These are phyloP conservation scores for Ulvella scutata DNA, from an alignment of 139 green algal genomes.

Conservation along the genomic window DNA sequence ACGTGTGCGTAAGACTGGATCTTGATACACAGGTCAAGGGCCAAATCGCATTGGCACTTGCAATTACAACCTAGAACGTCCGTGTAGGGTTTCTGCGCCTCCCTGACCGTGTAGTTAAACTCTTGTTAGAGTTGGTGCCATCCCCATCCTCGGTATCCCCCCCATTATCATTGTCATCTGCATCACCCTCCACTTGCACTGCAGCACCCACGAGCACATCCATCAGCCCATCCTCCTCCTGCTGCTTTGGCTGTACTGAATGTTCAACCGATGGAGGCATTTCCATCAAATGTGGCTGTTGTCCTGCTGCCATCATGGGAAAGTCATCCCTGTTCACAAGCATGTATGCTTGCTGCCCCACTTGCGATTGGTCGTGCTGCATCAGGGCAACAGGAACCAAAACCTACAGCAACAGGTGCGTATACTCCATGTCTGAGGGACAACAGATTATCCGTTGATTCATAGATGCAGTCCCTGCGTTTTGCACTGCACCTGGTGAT, in stretches of 20 bases:
- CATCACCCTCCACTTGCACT: not conserved
- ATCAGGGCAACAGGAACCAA: not conserved
- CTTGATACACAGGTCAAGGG: too few relatives aligned
- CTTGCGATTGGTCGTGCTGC: not conserved
- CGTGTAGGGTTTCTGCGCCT: not conserved
- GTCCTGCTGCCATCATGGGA: slow-evolving; percentile 1
- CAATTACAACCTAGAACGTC: not conserved
- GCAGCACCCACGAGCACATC: not conserved
- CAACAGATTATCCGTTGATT: too few relatives aligned
- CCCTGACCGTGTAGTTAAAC: not conserved
- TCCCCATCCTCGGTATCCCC: not conserved
- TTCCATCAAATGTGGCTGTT: not conserved
- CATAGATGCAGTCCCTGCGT: too few relatives aligned
- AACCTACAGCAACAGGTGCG: not conserved
- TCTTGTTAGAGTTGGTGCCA: not conserved
- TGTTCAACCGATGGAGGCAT: not conserved
- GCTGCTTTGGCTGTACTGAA: not conserved
- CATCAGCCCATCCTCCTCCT: not conserved
- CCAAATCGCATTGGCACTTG: too few relatives aligned
- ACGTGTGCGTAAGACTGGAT: too few relatives aligned
- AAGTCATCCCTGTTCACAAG: not conserved
- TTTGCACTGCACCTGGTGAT: too few relatives aligned
- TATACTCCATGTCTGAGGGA: too few relatives aligned
- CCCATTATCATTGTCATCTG: not conserved
- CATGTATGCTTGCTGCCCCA: not conserved